Conservation (phyloP, 148 eudicot genomes). For the Rhododendron griersonianum region DNA sequence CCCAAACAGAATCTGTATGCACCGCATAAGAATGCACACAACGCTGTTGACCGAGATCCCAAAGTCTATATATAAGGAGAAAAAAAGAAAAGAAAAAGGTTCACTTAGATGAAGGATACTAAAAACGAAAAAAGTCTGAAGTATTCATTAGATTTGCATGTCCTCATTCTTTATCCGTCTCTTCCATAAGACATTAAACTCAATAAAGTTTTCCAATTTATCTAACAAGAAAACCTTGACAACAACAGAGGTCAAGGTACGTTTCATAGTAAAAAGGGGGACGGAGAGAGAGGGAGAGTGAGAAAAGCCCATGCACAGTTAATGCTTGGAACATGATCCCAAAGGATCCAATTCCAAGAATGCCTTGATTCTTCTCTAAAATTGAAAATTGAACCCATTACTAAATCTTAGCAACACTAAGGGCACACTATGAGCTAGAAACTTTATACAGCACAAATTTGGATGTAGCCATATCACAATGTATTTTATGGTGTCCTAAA, state of each 20-base stretch:
- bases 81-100: not conserved
- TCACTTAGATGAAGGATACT: not conserved
- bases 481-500: not conserved
- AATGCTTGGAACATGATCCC: not conserved
- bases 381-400: not conserved
- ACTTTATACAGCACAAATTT: not conserved
- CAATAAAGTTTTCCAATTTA: not conserved
- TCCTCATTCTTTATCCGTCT: not conserved
- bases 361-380: not conserved
- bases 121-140: not conserved
- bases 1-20: constrained; percentile 99
- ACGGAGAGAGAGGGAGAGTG: not conserved
- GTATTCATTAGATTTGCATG: not conserved
- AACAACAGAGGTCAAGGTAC: not conserved
- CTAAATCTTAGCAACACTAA: not conserved
- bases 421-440: not conserved
- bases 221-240: not conserved
- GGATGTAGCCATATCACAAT: not conserved
- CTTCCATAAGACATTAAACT: not conserved
- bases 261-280: not conserved
- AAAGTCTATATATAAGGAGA: constrained; percentile 40
- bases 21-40: constrained; percentile 98
- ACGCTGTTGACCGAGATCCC: constrained; percentile 99
- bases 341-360: not conserved
- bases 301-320: not conserved